Evolutionary conservation across 805 yeast species (phyloP), one percentile per base, ranked within the genome.

Genomic region (Kodamaea laetipori): DNA sequence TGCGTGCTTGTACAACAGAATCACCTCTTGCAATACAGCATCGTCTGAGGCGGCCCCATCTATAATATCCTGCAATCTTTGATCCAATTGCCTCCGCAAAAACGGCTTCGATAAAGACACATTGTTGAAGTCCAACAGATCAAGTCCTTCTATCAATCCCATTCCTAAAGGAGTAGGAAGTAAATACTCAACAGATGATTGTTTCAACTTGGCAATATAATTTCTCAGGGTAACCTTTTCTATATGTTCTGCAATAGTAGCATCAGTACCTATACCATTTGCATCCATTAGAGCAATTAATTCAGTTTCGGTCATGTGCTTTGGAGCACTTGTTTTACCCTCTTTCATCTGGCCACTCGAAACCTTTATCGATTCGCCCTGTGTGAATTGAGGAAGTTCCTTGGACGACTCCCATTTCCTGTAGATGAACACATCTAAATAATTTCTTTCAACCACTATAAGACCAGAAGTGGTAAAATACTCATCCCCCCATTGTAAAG

Each of bases 261-360:
- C 99, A 69, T 94, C 99, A 0, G 99, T 94, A 2, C 99, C 99
- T 35, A 94, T 94, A 0, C 98, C 98, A 62, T 94, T 94, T 8
- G 82, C 86, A 67, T 95, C 98, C 99, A 94, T 94, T 37, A 94
- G 67, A 7, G 88, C 84, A 64, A 94, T 89, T 16, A 94, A 72
- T 58, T 92, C 99, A 0, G 96, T 76, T 61, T 94, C 99, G 0
- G 98, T 92, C 73, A 94, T 76, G 41, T 81, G 84, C 21, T 67
- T 64, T 0, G 99, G 99, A 0, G 97, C 82, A 0, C 83, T 58
- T 0, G 99, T 94, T 43, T 76, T 75, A 0, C 98, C 97, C 13
- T 78, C 79, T 40, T 77, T 76, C 56, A 94, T 61, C 47, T 75
- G 79, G 1, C 86, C 82, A 34, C 74, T 68, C 4, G 67, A 53